Evolutionary conservation across 169 alveolate species (phyloP).

Genomic region (Pseudocohnilembus persalinus): DNA sequence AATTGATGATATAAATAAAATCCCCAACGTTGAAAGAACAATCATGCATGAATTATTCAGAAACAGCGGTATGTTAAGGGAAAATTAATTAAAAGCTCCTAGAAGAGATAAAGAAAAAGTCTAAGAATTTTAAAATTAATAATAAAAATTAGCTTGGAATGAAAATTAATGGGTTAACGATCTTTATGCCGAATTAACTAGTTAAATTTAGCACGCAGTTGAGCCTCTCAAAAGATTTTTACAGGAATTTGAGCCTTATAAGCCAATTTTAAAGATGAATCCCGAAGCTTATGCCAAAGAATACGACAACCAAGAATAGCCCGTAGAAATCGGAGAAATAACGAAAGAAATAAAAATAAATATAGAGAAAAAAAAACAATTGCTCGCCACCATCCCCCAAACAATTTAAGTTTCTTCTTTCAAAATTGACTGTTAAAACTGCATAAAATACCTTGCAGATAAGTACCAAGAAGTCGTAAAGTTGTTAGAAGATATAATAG

Average conservation of each 20-base stretch:
- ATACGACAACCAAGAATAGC: conserved; percentile 76
- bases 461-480: conserved; percentile 77
- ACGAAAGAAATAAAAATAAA: conserved; percentile 74
- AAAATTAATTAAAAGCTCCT: conserved; percentile 76
- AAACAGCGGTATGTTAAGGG: conserved; percentile 72
- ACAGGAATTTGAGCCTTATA: conserved; percentile 77
- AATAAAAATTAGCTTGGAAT: conserved; percentile 75
- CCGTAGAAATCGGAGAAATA: conserved; percentile 60
- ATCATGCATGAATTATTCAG: conserved; percentile 88
- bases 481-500: conserved; percentile 79
- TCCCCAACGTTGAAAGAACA: conserved; percentile 88
- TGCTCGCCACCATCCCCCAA: conserved; percentile 82
- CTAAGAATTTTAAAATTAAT: conserved; percentile 64
- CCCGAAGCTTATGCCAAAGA: conserved; percentile 74
- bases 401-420: conserved; percentile 82
- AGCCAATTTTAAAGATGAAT: conserved; percentile 73
- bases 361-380: conserved; percentile 67
- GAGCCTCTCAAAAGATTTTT: conserved; percentile 83
- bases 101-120: conserved; percentile 77
- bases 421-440: conserved; percentile 87
- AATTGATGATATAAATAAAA: conserved; percentile 79
- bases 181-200: conserved; percentile 57
- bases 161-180: conserved; percentile 90
- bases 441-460: conserved; percentile 77
- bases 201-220: conserved; percentile 67